Base-by-base conservation (phyloP, 139 green algal species). In the Micromonas commoda region DNA sequence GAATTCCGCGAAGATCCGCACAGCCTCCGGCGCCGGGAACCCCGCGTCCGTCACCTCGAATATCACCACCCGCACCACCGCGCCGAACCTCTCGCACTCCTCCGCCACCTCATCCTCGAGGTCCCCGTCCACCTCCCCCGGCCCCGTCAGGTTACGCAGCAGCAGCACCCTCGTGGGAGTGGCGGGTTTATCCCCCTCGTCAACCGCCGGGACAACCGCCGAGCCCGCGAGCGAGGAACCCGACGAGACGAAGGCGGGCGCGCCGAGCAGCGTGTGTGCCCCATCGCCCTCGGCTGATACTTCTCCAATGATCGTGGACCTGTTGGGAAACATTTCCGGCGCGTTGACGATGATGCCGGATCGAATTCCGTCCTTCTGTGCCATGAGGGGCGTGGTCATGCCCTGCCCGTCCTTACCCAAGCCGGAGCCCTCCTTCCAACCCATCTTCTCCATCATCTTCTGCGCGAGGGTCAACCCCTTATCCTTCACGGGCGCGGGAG, bases 381-480 rank as follows among this genome's bases (percentile, higher is more conserved):
- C 87, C 54, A 93, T 81, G 31, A 98, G 85, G 0, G 94, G 93
- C 3, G 91, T 90, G 33, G 84, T 84, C 28, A 98, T 98, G 72
- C 94, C 94, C 81, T 98, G 87, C 51, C 82, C 80, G 52, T 82
- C 76, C 71, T 86, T 90, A 1, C 92, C 92, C 73, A 93, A 82
- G 0, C 90, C 89, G 77, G 93, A 81, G 54, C 93, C 93, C 73
- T 94, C 91, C 32, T 89, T 89, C 94, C 94, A 98, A 1, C 94
- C 94, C 93, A 97, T 98, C 84, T 97, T 97, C 81, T 92, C 82
- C 85, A 98, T 91, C 87, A 98, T 90, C 38, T 87, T 89, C 87
- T 96, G 85, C 19, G 92, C 90, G 33, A 90, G 80, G 0, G 73
- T 82, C 89, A 93, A 88, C 26, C 35, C 76, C 45, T 23, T 26